Evolutionary conservation across 768 basidiomycete species (phyloP).

Genomic region (Tulasnella sp.): DNA sequence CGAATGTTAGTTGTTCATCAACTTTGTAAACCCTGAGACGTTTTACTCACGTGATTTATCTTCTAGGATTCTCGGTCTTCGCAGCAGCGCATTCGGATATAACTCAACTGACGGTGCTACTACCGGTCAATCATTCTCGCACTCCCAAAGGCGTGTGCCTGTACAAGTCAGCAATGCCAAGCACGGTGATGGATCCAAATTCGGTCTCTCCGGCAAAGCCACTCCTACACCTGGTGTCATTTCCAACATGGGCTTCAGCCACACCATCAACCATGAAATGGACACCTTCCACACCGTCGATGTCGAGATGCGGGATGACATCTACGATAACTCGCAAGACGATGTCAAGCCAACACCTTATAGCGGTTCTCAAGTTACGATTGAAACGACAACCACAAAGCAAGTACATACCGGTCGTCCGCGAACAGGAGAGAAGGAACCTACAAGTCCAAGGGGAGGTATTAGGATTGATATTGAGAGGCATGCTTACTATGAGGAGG

Average conservation of each 20-base stretch:
- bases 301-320: background rate
- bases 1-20: too few relatives aligned
- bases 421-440: background rate
- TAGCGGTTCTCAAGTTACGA: too few relatives aligned
- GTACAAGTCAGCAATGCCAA: background rate
- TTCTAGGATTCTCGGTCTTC: constrained; percentile 12
- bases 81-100: background rate
- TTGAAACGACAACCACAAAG: too few relatives aligned
- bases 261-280: constrained; percentile 14
- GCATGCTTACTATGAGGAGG: constrained; percentile 10
- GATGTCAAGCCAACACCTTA: too few relatives aligned
- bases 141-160: background rate
- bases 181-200: background rate
- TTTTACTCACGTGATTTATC: too few relatives aligned
- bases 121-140: background rate
- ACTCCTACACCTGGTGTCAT: background rate
- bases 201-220: background rate
- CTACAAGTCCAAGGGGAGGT: background rate
- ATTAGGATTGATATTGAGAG: constrained; percentile 13
- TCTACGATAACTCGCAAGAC: too few relatives aligned
- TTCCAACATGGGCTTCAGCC: constrained; percentile 13
- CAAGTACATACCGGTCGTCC: constrained; percentile 7
- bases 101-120: background rate
- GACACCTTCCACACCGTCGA: constrained; percentile 4
- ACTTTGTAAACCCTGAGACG: too few relatives aligned